phyloP scores from a whole-genome alignment of 1,284 basidiomycete species.

The Cutaneotrichosporon curvatum region DNA sequence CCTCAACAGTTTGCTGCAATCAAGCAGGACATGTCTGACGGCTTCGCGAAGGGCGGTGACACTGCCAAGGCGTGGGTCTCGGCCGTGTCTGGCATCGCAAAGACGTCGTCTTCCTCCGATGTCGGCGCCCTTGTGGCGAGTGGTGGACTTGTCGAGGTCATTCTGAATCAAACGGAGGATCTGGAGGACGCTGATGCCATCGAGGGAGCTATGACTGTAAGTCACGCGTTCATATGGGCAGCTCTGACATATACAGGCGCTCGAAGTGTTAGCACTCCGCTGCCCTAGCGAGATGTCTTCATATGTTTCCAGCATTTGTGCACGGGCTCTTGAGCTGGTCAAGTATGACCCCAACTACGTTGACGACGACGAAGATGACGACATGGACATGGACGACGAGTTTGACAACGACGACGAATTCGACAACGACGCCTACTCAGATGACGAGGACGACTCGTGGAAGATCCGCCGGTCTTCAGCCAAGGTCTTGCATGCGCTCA shows the following conservation, averaged over 20 bases:
- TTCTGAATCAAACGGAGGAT: conserved; percentile 28
- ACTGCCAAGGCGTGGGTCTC: conserved; percentile 30
- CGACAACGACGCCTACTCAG: conserved; percentile 80
- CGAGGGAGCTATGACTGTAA: conserved; percentile 35
- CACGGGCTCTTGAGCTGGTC: conserved; percentile 66
- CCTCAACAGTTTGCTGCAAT: conserved; percentile 26
- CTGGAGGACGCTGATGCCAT: conserved; percentile 37
- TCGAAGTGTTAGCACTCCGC: conserved; percentile 74
- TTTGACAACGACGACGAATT: conserved; percentile 49
- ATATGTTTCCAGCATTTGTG: conserved; percentile 62
- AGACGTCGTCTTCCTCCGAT: conserved; percentile 23
- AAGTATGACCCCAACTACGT: conserved; percentile 97
- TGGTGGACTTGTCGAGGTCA: conserved; percentile 22
- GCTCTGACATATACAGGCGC: conserved; percentile 51
- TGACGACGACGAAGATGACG: conserved; percentile 73
- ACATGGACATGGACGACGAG: conserved; percentile 47
- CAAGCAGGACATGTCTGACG: conserved; percentile 23
- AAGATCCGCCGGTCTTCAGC: conserved; percentile 91
- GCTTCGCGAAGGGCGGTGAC: conserved; percentile 23
- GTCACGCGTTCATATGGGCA: neutral
- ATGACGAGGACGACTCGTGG: conserved; percentile 98
- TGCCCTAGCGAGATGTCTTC: conserved; percentile 74
- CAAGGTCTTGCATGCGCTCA: conserved; percentile 76
- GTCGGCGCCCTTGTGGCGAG: conserved; percentile 28
- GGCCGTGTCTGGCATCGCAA: conserved; percentile 31